These are phyloP conservation scores for Paraphaeosphaeria sporulosa DNA, from an alignment of 2,329 filamentous ascomycete species.

Conservation along the genomic window DNA sequence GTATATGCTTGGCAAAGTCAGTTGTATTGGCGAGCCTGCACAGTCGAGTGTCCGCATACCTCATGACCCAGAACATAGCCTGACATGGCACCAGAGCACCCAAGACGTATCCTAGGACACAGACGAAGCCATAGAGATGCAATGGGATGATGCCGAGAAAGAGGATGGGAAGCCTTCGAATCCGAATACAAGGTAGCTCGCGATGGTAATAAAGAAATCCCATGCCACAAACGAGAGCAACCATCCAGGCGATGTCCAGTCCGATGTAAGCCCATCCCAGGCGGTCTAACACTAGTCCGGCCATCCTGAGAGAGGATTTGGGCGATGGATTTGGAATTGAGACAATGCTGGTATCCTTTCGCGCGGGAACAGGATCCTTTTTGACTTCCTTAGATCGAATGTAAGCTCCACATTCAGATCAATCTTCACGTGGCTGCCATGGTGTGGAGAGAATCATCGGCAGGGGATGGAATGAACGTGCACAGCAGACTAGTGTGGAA, in stretches of 20 bases:
- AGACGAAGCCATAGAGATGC: slow-evolving; percentile 37
- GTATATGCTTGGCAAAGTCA: slow-evolving; percentile 24
- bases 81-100: slow-evolving; percentile 34
- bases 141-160: slow-evolving; percentile 34
- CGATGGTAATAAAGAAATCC: slow-evolving; percentile 27
- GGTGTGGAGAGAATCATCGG: neutral
- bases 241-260: slow-evolving; percentile 22
- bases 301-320: slow-evolving; percentile 15
- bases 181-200: slow-evolving; percentile 39
- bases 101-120: slow-evolving; percentile 34
- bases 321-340: neutral
- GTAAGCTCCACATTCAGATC: neutral
- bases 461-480: neutral
- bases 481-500: neutral
- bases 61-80: slow-evolving; percentile 45
- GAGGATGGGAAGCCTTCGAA: slow-evolving; percentile 39
- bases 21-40: neutral
- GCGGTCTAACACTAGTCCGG: slow-evolving; percentile 11
- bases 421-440: neutral
- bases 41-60: neutral
- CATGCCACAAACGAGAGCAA: slow-evolving; percentile 23
- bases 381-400: neutral
- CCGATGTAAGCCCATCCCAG: slow-evolving; percentile 24
- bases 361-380: neutral
- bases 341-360: neutral